Conservation (phyloP, 78 protist genomes). For the Dictyostelium firmibasis region DNA sequence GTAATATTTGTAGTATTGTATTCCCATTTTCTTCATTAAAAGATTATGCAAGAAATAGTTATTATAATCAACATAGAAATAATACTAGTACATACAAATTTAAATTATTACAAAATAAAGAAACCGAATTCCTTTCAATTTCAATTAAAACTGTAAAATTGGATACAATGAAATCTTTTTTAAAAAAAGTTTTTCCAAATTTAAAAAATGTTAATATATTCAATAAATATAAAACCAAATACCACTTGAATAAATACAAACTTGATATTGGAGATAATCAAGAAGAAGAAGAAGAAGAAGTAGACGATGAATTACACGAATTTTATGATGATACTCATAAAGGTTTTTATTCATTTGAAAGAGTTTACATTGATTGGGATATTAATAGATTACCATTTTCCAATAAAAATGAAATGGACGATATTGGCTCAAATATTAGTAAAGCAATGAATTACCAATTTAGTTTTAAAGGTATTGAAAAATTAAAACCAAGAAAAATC, state of each 20-base stretch:
- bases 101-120: not conserved
- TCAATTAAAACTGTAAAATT: not conserved
- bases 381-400: not conserved
- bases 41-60: not conserved
- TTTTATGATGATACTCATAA: not conserved
- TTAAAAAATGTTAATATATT: not conserved
- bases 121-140: not conserved
- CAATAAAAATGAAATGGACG: not conserved
- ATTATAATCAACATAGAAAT: not conserved
- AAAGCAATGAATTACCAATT: not conserved
- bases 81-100: not conserved
- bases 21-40: not conserved
- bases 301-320: not conserved
- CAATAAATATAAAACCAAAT: not conserved
- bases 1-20: not conserved
- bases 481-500: not conserved
- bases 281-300: not conserved
- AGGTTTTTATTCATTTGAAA: not conserved
- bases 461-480: not conserved
- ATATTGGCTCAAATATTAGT: not conserved
- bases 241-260: not conserved
- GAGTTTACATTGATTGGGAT: not conserved
- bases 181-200: not conserved
- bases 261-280: not conserved
- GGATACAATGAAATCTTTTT: not conserved